Evolutionary conservation across 2,329 filamentous ascomycete genomes (phyloP).

Genomic region (Penicillium sp.): DNA sequence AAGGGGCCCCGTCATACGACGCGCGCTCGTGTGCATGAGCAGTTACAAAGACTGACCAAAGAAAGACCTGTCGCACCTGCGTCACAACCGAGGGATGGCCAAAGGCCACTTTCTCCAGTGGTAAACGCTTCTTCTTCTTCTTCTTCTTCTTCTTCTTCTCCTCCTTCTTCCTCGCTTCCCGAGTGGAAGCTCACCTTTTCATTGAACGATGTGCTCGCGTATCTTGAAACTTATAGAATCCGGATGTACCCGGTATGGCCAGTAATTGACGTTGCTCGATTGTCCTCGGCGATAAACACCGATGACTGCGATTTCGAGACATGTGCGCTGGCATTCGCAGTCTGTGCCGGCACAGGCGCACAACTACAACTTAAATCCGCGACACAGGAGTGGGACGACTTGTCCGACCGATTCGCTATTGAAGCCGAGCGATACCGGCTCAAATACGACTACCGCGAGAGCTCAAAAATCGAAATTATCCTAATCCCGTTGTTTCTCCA

Average conservation of each 20-base stretch:
- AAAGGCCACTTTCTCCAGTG: not conserved
- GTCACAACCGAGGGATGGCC: not conserved
- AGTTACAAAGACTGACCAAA: not conserved
- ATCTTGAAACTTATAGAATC: not conserved
- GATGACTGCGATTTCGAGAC: not conserved
- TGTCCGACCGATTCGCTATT: not conserved
- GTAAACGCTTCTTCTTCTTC: too few species aligned
- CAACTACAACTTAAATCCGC: not conserved
- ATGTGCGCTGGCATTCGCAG: not conserved
- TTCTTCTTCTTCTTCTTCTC: not conserved
- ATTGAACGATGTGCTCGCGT: not conserved
- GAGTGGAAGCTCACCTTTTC: not conserved
- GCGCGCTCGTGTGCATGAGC: not conserved
- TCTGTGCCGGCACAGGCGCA: not conserved
- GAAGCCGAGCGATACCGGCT: not conserved
- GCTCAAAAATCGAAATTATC: not conserved
- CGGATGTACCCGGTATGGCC: not conserved
- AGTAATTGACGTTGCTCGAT: not conserved
- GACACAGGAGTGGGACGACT: not conserved
- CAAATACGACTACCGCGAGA: not conserved
- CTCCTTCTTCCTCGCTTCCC: too few species aligned
- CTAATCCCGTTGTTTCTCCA: not conserved
- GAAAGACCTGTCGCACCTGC: not conserved
- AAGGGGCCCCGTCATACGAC: not conserved
- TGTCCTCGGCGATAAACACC: not conserved